phyloP scores from a whole-genome alignment of 2,329 filamentous ascomycete genomes.

The Penicillium rolfsii region DNA sequence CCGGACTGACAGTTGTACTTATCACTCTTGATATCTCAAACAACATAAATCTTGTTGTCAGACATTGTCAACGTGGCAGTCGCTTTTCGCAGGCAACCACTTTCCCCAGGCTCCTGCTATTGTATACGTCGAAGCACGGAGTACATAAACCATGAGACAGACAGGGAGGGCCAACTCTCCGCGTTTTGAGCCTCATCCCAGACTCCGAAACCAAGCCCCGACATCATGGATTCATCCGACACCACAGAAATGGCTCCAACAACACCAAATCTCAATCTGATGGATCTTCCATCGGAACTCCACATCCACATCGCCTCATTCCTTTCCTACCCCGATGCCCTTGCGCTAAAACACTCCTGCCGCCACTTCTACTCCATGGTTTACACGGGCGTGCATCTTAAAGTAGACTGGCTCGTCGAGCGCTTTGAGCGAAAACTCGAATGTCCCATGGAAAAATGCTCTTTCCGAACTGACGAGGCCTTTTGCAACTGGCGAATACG shows the following conservation, averaged over 20 bases:
- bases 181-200: conserved; percentile 4
- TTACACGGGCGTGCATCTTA: conserved; percentile 66
- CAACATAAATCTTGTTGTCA: not conserved
- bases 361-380: conserved; percentile 67
- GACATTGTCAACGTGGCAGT: conserved; percentile 5
- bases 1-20: not conserved
- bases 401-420: conserved; percentile 70
- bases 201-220: not conserved
- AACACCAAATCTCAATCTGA: conserved; percentile 38
- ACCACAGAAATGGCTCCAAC: not conserved
- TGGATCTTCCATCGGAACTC: conserved; percentile 66
- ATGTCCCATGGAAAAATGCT: conserved; percentile 60
- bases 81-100: conserved; percentile 15
- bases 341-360: conserved; percentile 69
- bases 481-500: conserved; percentile 49
- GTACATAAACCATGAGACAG: not conserved
- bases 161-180: not conserved
- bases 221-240: conserved; percentile 2
- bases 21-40: conserved; percentile 1
- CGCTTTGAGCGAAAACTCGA: conserved; percentile 66
- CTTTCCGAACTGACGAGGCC: conserved; percentile 46
- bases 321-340: conserved; percentile 70
- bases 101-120: conserved; percentile 9
- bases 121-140: not conserved
- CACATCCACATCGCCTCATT: conserved; percentile 64